phyloP scores from a whole-genome alignment of 192 early-diverging fungal genomes.

The Linnemannia exigua region DNA sequence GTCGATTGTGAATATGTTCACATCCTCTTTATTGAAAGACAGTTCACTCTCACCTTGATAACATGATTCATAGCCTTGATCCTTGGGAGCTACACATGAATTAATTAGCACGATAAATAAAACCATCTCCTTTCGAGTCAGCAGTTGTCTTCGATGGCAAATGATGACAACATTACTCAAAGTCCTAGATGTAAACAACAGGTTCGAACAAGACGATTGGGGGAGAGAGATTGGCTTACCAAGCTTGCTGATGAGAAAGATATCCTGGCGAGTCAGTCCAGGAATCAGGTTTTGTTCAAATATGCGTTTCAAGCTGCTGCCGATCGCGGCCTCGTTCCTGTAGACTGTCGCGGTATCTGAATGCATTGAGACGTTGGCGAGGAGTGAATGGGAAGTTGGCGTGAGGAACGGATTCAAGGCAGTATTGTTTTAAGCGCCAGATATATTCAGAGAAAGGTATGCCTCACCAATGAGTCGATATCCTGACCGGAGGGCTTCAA shows the following conservation, averaged over 20 bases:
- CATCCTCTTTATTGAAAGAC: too few species aligned
- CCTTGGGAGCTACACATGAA: constrained; percentile 65
- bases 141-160: too few species aligned
- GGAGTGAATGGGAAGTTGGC: background rate
- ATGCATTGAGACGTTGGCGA: too few species aligned
- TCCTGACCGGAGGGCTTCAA: constrained; percentile 57
- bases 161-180: background rate
- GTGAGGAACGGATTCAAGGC: background rate
- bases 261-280: constrained; percentile 67
- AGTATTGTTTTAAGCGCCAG: background rate
- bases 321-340: constrained; percentile 73
- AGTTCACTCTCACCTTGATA: constrained; percentile 65
- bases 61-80: constrained; percentile 77
- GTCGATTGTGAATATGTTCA: too few species aligned
- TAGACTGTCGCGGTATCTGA: constrained; percentile 79
- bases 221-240: constrained; percentile 26
- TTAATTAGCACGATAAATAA: background rate
- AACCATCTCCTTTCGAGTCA: too few species aligned
- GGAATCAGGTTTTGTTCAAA: constrained; percentile 59
- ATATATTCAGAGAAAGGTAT: background rate
- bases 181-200: background rate
- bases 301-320: constrained; percentile 62
- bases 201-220: too few species aligned
- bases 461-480: constrained; percentile 60
- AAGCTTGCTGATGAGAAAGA: constrained; percentile 82